These are phyloP conservation scores for Bathelium albidoporum DNA, from an alignment of 495 filamentous ascomycete species.

Conservation along the genomic window DNA sequence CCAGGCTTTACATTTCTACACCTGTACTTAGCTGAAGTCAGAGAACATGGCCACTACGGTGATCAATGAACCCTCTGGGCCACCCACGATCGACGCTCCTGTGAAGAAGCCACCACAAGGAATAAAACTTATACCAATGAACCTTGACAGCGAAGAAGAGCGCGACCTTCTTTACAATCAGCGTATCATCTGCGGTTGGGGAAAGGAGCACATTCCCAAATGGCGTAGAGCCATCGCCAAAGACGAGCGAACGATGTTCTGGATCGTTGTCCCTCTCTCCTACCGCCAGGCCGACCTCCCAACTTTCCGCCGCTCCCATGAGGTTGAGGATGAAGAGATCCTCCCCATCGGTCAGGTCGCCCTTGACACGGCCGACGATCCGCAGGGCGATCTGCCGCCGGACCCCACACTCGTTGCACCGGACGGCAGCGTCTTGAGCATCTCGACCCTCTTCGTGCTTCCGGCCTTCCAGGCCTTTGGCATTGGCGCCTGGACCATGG, in stretches of 20 bases:
- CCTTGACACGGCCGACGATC: background rate
- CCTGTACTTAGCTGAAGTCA: background rate
- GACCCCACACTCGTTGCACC: background rate
- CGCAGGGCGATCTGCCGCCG: background rate
- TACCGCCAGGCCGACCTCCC: background rate
- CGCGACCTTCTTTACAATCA: background rate
- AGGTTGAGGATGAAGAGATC: background rate
- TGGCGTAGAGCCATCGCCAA: slow-evolving; percentile 4
- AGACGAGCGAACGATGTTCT: slow-evolving; percentile 3
- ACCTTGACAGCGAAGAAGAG: slow-evolving; percentile 6
- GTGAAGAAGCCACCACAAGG: background rate
- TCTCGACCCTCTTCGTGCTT: slow-evolving; percentile 7
- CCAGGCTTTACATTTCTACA: background rate
- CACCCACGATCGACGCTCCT: background rate
- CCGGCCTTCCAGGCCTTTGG: background rate
- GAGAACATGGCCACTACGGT: background rate
- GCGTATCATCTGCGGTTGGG: slow-evolving; percentile 7
- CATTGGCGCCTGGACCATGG: slow-evolving; percentile 4
- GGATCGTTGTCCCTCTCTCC: background rate
- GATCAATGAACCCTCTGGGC: background rate
- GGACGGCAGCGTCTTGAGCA: slow-evolving; percentile 4
- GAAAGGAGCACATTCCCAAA: background rate
- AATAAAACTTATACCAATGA: background rate
- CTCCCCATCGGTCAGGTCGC: slow-evolving; percentile 4
- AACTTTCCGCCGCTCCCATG: background rate